Base-by-base conservation (phyloP, 2,329 filamentous ascomycete species). In the Fusarium globosum region DNA sequence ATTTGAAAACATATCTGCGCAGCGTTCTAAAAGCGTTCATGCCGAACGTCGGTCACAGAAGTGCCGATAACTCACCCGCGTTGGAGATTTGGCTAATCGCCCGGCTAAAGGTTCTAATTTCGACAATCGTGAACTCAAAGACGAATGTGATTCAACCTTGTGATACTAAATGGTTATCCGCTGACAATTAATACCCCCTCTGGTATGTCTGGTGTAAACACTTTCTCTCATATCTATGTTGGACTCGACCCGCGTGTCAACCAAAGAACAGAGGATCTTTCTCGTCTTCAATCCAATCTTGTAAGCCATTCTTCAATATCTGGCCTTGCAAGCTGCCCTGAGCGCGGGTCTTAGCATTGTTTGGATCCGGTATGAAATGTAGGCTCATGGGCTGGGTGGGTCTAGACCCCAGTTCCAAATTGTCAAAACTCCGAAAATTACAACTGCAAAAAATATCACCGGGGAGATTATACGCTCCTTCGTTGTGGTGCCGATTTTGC, bases 301-400 rank as follows among this genome's bases (percentile, higher is more conserved):
- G 8, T 15, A 42, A 42, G 14, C 21, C 10, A 11, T n/a, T 42
- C 7, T 20, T 33, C 3, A 4, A 13, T n/a, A 7, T 4, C 10
- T 49, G 15, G 5, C 7, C 12, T 30, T 49, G 3, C 28, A 49
- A 7, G 10, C 9, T n/a, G 10, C 11, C 15, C 28, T 2, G 13
- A 0, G 7, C 7, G 7, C 4, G 11, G 7, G 3, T 33, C 4
- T 2, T 30, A n/a, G 7, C 20, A 49, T 3, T 49, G 10, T n/a
- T 49, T 7, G 3, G 11, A 33, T 9, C 3, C 3, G 2, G 4
- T 30, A 18, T 30, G 10, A 2, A 18, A 30, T 10, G 21, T 2
- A 16, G 15, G 13, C 15, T 49, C 15, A 33, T 33, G 5, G 7
- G 21, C 10, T 28, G 26, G 26, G 26, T 28, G 45, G 10, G 1